Conservation (phyloP, 139 green algal species). For the Prasinococcaceae sp. region DNA sequence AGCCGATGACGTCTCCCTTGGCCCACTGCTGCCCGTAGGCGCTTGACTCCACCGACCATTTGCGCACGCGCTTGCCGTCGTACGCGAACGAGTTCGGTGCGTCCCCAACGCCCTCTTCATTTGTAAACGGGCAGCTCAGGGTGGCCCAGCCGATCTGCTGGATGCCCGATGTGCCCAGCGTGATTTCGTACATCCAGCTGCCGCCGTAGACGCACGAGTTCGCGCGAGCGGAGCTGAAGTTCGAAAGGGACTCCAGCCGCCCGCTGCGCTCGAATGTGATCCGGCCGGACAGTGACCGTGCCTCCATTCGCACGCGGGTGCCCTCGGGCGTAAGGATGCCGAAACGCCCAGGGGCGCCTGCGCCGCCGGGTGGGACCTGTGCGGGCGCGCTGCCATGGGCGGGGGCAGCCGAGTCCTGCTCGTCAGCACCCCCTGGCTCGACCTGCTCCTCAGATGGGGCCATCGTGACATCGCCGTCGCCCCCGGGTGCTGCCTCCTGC, state of each 20-base stretch:
- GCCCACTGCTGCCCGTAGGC: conserved; percentile 58
- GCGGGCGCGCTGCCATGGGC: no score
- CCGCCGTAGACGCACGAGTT: conserved; percentile 54
- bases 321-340: no score
- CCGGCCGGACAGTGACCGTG: no score
- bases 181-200: conserved; percentile 78
- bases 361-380: no score
- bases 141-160: conserved; percentile 84
- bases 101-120: conserved; percentile 85
- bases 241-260: conserved; percentile 19
- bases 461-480: no score
- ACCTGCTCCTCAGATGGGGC: no score
- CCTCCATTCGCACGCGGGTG: no score
- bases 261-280: no score
- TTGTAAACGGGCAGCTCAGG: conserved; percentile 60
- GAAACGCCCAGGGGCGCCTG: no score
- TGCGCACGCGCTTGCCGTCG: conserved; percentile 62
- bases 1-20: conserved; percentile 72
- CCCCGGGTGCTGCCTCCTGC: no score
- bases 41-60: conserved; percentile 64
- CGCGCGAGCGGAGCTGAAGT: conserved; percentile 56
- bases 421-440: no score
- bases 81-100: conserved; percentile 63
- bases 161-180: conserved; percentile 50
- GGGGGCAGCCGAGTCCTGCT: no score